Conservation (phyloP, 805 yeast species). For the Candida montana region DNA sequence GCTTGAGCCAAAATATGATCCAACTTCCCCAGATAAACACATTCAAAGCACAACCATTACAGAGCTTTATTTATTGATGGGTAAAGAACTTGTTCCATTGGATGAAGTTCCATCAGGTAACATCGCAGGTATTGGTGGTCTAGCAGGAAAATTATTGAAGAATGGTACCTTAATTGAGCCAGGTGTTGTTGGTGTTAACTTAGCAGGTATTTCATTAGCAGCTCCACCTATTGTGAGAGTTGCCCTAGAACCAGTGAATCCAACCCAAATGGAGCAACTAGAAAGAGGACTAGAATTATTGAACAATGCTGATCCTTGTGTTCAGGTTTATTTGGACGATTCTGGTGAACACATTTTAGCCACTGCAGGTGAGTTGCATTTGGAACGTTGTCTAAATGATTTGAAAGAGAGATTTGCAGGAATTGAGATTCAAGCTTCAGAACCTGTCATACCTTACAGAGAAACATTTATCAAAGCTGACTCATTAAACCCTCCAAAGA, state of each 20-base stretch:
- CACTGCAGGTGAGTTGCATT: slow-evolving; percentile 94
- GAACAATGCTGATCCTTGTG: slow-evolving; percentile 92
- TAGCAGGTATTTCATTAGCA: slow-evolving; percentile 68
- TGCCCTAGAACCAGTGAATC: slow-evolving; percentile 92
- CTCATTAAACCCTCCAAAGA: slow-evolving; percentile 47
- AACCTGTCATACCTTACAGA: slow-evolving; percentile 91
- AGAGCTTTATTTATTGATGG: slow-evolving; percentile 82
- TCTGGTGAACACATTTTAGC: slow-evolving; percentile 91
- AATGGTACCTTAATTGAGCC: slow-evolving; percentile 75
- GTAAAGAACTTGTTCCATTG: slow-evolving; percentile 76
- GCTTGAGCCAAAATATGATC: slow-evolving; percentile 84
- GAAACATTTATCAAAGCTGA: slow-evolving; percentile 63
- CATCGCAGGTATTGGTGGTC: slow-evolving; percentile 89
- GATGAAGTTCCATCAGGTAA: slow-evolving; percentile 89
- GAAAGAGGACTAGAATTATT: slow-evolving; percentile 74
- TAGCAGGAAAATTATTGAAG: slow-evolving; percentile 76
- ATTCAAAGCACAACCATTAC: slow-evolving; percentile 54
- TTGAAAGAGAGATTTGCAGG: slow-evolving; percentile 88
- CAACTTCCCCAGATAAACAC: slow-evolving; percentile 51
- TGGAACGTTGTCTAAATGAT: slow-evolving; percentile 92
- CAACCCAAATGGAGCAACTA: slow-evolving; percentile 67
- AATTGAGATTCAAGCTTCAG: slow-evolving; percentile 77
- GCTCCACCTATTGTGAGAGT: slow-evolving; percentile 92
- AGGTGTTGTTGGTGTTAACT: slow-evolving; percentile 56
- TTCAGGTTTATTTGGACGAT: slow-evolving; percentile 78